Evolutionary conservation across 495 filamentous ascomycete species (phyloP), one percentile per base, ranked within the genome.

Genomic region (Cladorrhinum samala): DNA sequence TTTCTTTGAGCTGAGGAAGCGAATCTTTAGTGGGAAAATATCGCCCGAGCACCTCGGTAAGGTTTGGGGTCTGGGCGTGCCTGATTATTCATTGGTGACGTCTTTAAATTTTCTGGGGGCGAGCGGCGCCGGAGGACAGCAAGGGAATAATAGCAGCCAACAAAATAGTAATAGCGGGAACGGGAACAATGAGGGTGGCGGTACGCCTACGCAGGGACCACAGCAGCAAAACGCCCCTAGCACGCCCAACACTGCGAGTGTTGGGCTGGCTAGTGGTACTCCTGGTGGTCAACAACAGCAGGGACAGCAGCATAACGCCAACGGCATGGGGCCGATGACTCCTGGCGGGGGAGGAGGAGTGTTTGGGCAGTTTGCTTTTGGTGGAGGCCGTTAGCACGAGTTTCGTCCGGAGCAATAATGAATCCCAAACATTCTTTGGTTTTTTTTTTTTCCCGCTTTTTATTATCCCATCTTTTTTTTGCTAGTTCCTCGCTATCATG

Each of bases 1-100:
- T 17, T 98, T 95, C 72, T 95, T 91, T 76, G 86, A 87, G 62
- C 81, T 91, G 69, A 79, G 89, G 39, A 86, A 90, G 59, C 74
- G 84, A 42, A 89, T 96, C 40, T 94, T 95, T 70, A 84, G 86
- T 58, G 90, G 91, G 48, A 77, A 77, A 33, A 91, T 95, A 44
- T 75, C 83, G 8, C 78, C 84, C 47, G 88, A 88, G 46, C 87
- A 89, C 58, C 75, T 86, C 5, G 86, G 86, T 27, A 91, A 92
- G 64, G 85, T 96, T 55, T 96, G 90, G 88, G 91, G 91, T 9
- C 73, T 96, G 2, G 73, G 73, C 33, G 68, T 73, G 50, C 75
- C 72, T 17, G 75, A 75, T 49, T 88, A 86, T 58, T 83, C 84
- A 2, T 38, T 68, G 17, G 53, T 38, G 55, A 53, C 66, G 25